phyloP scores from a whole-genome alignment of 495 filamentous ascomycete species.

The Friedmanniomyces simplex region DNA sequence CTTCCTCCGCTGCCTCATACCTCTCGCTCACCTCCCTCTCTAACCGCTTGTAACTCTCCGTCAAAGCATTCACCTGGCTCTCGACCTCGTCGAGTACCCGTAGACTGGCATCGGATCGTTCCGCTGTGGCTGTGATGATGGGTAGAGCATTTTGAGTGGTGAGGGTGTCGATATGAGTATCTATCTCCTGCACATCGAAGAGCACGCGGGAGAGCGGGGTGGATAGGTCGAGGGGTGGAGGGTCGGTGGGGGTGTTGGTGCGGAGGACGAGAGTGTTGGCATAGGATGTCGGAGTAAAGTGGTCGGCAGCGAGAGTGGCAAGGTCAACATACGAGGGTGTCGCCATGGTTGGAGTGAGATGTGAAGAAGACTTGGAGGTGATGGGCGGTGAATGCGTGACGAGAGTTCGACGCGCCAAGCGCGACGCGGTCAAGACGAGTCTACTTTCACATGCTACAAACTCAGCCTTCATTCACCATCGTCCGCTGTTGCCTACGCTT shows the following conservation, averaged over 20 bases:
- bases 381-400: background rate
- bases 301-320: constrained; percentile 75
- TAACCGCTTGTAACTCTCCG: constrained; percentile 71
- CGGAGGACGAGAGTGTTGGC: constrained; percentile 78
- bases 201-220: constrained; percentile 89
- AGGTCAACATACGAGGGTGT: constrained; percentile 93
- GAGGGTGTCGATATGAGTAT: constrained; percentile 84
- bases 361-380: no score
- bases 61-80: constrained; percentile 63
- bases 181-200: constrained; percentile 95
- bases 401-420: background rate
- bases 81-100: constrained; percentile 63
- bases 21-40: constrained; percentile 73
- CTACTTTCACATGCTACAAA: background rate
- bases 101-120: constrained; percentile 56
- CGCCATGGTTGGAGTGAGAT: background rate
- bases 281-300: constrained; percentile 69
- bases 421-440: background rate
- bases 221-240: constrained; percentile 74
- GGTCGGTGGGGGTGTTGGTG: constrained; percentile 88
- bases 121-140: constrained; percentile 66
- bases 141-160: constrained; percentile 77
- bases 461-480: background rate
- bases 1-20: constrained; percentile 69
- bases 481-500: background rate